Evolutionary conservation across 257 asterid species (phyloP).

Genomic region (Rhazya stricta): DNA sequence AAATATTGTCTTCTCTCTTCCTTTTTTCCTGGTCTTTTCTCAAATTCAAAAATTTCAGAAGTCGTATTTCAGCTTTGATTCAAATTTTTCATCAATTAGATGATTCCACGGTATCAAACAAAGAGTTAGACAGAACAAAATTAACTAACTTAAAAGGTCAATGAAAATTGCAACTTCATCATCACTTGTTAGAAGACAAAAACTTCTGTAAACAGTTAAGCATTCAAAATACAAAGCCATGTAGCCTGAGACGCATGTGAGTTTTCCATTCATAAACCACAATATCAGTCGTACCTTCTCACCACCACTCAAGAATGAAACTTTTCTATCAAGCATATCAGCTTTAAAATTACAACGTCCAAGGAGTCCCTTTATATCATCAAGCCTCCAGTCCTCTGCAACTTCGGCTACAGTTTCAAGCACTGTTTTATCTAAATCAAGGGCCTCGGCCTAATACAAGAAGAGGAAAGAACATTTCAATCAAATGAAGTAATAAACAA

Average conservation of each 20-base stretch:
- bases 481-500: constrained; percentile 1
- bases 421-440: constrained; percentile 68
- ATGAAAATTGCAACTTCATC: neutral
- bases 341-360: constrained; percentile 93
- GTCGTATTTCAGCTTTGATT: neutral
- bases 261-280: neutral
- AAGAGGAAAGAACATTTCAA: constrained; percentile 5
- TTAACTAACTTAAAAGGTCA: neutral
- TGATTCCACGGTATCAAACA: neutral
- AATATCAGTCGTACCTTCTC: constrained; percentile 61
- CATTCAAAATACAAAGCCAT: neutral
- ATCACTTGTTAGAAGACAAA: neutral
- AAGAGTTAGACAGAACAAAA: neutral
- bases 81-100: neutral
- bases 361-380: constrained; percentile 90
- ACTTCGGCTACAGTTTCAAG: constrained; percentile 87
- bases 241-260: neutral
- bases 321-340: constrained; percentile 87
- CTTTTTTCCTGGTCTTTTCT: neutral
- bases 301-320: constrained; percentile 92
- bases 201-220: neutral
- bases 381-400: constrained; percentile 95
- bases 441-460: constrained; percentile 83
- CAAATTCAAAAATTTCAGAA: neutral
- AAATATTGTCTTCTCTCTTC: neutral